Evolutionary conservation across 331 rosid genomes (phyloP).

Genomic region (Spiraea crenata): DNA sequence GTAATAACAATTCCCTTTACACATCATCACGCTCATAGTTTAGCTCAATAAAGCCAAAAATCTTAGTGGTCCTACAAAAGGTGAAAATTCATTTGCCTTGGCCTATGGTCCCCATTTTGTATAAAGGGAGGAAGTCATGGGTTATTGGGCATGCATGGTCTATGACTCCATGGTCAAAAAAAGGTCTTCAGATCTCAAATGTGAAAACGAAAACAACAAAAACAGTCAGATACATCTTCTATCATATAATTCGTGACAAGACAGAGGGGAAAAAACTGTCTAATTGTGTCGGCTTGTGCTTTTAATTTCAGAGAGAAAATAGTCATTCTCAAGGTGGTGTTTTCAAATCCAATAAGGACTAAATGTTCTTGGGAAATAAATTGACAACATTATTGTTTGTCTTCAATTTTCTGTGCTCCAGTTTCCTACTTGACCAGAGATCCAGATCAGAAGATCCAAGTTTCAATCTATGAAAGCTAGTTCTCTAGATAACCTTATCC

Average conservation of each 20-base stretch:
- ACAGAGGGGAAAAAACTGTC: neutral
- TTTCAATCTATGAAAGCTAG: neutral
- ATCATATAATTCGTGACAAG: neutral
- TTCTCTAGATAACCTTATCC: constrained; percentile 4
- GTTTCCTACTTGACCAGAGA: neutral
- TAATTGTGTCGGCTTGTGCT: neutral
- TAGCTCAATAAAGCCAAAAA: neutral
- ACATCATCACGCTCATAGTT: too few species aligned
- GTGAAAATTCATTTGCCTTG: neutral
- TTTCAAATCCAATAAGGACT: neutral
- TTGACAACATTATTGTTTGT: neutral
- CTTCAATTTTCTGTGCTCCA: neutral
- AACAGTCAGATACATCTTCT: neutral
- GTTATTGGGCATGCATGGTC: neutral
- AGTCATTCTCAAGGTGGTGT: neutral
- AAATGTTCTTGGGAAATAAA: neutral
- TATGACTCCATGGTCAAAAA: neutral
- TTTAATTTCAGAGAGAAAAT: neutral
- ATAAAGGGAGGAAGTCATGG: neutral
- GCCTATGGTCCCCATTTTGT: neutral
- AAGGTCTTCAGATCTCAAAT: neutral
- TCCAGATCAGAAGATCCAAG: neutral
- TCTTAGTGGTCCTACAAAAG: neutral
- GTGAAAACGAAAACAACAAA: neutral
- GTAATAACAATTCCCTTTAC: too few species aligned